phyloP scores from a whole-genome alignment of 352 stramenopile genomes.

The Pythium diclinum region DNA sequence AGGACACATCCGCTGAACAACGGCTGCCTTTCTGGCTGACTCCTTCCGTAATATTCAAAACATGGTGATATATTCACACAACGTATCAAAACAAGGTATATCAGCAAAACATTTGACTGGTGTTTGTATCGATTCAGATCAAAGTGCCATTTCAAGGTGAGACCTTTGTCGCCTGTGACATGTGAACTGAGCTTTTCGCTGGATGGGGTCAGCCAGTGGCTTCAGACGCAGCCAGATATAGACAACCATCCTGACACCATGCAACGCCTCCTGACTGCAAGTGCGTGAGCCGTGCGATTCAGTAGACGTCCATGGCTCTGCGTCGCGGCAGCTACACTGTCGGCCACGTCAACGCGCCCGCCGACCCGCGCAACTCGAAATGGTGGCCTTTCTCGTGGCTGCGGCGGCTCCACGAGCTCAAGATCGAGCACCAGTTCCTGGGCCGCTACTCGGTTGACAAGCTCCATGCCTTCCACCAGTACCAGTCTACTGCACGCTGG shows the following conservation, averaged over 20 bases:
- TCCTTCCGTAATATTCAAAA: background rate
- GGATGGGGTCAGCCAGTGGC: background rate
- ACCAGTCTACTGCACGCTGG: constrained; percentile 17
- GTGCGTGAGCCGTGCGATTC: no score
- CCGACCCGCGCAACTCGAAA: background rate
- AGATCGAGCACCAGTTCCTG: constrained; percentile 30
- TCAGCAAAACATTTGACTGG: no score
- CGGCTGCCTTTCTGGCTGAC: background rate
- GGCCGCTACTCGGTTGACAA: constrained; percentile 34
- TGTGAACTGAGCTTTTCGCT: background rate
- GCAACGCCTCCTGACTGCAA: no score
- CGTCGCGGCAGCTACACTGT: background rate
- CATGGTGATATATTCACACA: background rate
- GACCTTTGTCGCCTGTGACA: background rate
- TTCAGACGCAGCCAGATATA: background rate
- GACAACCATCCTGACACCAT: background rate
- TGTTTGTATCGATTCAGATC: background rate
- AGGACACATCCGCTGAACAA: background rate
- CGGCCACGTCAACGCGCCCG: background rate
- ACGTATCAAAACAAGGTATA: background rate
- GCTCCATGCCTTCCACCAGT: constrained; percentile 32
- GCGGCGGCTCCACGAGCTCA: constrained; percentile 21
- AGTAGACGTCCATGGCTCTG: background rate
- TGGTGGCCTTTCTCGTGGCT: background rate
- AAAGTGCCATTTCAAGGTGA: background rate